Evolutionary conservation across 73 alveolate species (phyloP).

Genomic region (Tetrahymena thermophila): DNA sequence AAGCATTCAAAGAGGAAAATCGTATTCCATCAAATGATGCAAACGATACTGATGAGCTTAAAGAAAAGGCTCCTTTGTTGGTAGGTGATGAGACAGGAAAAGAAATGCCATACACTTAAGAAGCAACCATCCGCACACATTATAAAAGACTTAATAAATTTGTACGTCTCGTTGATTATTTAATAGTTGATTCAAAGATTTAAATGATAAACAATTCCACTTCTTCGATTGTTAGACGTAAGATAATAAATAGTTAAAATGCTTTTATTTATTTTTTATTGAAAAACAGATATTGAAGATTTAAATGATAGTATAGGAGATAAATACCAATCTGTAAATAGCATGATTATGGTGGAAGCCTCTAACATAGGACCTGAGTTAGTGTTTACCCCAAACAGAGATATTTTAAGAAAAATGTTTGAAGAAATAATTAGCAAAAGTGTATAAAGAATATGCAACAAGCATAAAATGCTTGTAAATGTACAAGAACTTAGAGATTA

Average conservation of each 20-base stretch:
- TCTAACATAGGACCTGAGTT: not conserved
- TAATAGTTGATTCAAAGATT: slow-evolving; percentile 85
- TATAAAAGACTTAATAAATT: slow-evolving; percentile 86
- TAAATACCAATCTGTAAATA: slow-evolving; percentile 37
- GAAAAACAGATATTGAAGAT: slow-evolving; percentile 48
- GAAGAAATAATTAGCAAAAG: slow-evolving; percentile 26
- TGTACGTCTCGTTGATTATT: slow-evolving; percentile 84
- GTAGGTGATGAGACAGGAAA: slow-evolving; percentile 85
- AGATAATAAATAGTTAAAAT: not conserved
- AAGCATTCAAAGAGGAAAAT: slow-evolving; percentile 68
- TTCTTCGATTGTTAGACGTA: slow-evolving; percentile 8
- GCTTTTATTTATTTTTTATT: not conserved
- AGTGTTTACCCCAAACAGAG: slow-evolving; percentile 23
- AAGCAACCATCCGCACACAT: slow-evolving; percentile 94
- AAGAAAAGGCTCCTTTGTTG: slow-evolving; percentile 65
- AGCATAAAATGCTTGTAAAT: slow-evolving; percentile 47
- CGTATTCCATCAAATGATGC: slow-evolving; percentile 66
- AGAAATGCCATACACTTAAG: slow-evolving; percentile 93
- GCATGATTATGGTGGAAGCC: slow-evolving; percentile 44
- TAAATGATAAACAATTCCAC: slow-evolving; percentile 23
- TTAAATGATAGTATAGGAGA: slow-evolving; percentile 50
- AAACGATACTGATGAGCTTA: slow-evolving; percentile 47
- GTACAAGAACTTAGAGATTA: slow-evolving; percentile 57
- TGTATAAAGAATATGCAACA: slow-evolving; percentile 15
- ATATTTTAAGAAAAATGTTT: slow-evolving; percentile 8